A percentile compares a stretch with the other conserved stretches of the same genome.
Conservation (phyloP, 2,329 filamentous ascomycete species). For the Ascochyta pisi region DNA sequence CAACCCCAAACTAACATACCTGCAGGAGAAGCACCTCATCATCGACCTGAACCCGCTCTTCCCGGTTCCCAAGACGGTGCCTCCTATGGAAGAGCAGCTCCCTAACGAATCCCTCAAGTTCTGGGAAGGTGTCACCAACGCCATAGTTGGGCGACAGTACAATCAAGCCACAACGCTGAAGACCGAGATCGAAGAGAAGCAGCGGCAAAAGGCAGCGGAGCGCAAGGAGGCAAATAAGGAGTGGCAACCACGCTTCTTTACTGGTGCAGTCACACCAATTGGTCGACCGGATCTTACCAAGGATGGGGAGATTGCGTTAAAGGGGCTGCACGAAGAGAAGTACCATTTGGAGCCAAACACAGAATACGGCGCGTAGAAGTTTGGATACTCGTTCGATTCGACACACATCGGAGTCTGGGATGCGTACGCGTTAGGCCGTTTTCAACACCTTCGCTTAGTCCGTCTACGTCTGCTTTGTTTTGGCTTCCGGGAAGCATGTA, state of each 20-base stretch:
- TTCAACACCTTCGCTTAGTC: constrained; percentile 14
- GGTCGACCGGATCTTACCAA: constrained; percentile 69
- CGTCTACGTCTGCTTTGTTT: constrained; percentile 2
- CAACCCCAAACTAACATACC: constrained; percentile 14
- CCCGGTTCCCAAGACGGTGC: constrained; percentile 79
- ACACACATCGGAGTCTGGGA: constrained; percentile 6
- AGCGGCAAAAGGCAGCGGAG: constrained; percentile 83
- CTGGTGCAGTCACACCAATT: constrained; percentile 62
- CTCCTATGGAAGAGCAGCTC: constrained; percentile 78
- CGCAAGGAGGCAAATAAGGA: constrained; percentile 72
- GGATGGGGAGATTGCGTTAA: constrained; percentile 65
- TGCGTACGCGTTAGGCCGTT: constrained; percentile 2
- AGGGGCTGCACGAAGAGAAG: constrained; percentile 61
- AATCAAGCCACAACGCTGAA: constrained; percentile 84
- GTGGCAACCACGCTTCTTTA: constrained; percentile 92
- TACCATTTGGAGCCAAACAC: constrained; percentile 57
- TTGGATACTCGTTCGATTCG: not conserved
- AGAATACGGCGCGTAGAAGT: constrained; percentile 48
- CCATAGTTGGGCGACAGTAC: constrained; percentile 84
- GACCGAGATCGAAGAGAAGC: constrained; percentile 87
- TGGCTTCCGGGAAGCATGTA: constrained; percentile 15
- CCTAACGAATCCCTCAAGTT: constrained; percentile 88
- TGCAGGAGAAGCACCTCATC: constrained; percentile 68
- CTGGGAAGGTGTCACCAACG: constrained; percentile 86
- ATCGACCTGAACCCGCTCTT: constrained; percentile 87